Evolutionary conservation across 2,329 filamentous ascomycete species (phyloP).

Genomic region (Fusarium incarnatum): DNA sequence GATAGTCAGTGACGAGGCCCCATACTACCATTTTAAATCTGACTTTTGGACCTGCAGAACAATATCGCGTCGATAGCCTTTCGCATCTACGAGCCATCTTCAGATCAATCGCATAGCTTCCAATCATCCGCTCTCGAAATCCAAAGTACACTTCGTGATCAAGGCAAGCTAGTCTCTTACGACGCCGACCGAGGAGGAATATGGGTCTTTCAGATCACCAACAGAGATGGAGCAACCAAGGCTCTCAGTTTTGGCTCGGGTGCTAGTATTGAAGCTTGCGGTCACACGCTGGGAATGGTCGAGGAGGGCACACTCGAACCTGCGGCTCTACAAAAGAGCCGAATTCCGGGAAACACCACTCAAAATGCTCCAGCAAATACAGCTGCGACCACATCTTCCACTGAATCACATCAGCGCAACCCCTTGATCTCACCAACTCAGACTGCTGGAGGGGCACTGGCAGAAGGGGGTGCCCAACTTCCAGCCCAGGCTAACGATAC

Average conservation of each 20-base stretch:
- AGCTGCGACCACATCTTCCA: conserved; percentile 55
- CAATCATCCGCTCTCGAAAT: conserved; percentile 62
- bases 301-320: conserved; percentile 66
- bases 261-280: conserved; percentile 57
- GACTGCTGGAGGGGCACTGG: conserved; percentile 11
- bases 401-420: conserved; percentile 53
- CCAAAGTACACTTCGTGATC: conserved; percentile 62
- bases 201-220: conserved; percentile 66
- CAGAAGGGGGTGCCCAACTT: conserved; percentile 47
- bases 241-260: conserved; percentile 48
- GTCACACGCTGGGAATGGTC: conserved; percentile 57
- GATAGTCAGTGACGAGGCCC: conserved; percentile 56
- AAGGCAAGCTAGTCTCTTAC: conserved; percentile 65
- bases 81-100: conserved; percentile 65
- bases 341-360: conserved; percentile 53
- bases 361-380: conserved; percentile 61
- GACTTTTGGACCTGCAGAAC: conserved; percentile 56
- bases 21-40: conserved; percentile 6
- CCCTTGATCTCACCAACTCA: conserved; percentile 38
- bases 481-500: conserved; percentile 47
- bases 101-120: conserved; percentile 58
- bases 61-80: conserved; percentile 67
- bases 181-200: conserved; percentile 63
- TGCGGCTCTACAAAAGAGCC: conserved; percentile 59
- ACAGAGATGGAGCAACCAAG: conserved; percentile 54